Conservation (phyloP, 2,329 filamentous ascomycete genomes). For the Colletotrichum sp. region DNA sequence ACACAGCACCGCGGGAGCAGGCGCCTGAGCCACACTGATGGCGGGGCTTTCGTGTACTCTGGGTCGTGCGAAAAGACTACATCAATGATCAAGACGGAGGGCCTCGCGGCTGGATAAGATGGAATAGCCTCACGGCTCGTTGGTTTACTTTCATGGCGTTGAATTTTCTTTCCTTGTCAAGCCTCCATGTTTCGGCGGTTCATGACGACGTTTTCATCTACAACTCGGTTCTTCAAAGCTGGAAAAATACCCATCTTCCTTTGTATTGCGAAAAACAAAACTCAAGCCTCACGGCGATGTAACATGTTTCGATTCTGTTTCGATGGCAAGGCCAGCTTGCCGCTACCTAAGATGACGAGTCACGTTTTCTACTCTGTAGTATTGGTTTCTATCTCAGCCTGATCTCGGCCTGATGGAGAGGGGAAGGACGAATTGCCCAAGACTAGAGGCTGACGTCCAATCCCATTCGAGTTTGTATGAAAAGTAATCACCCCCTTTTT, state of each 20-base stretch:
- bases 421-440: background rate
- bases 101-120: conserved; percentile 43
- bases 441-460: background rate
- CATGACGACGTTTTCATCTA: background rate
- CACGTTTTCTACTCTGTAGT: background rate
- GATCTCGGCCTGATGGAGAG: background rate
- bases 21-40: background rate
- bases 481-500: background rate
- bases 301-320: background rate
- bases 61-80: background rate
- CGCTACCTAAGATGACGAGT: background rate
- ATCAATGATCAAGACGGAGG: conserved; percentile 28
- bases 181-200: background rate
- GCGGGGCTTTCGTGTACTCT: conserved; percentile 2
- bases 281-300: conserved; percentile 11
- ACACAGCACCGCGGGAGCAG: conserved; percentile 20
- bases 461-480: background rate
- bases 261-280: background rate
- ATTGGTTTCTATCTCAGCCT: background rate
- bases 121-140: conserved; percentile 41
- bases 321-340: background rate
- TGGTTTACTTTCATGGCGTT: conserved; percentile 25
- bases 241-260: conserved; percentile 12
- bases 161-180: background rate
- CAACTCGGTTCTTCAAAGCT: background rate